phyloP scores from a whole-genome alignment of 805 yeast species.

The Kodamaea kakaduensis region DNA sequence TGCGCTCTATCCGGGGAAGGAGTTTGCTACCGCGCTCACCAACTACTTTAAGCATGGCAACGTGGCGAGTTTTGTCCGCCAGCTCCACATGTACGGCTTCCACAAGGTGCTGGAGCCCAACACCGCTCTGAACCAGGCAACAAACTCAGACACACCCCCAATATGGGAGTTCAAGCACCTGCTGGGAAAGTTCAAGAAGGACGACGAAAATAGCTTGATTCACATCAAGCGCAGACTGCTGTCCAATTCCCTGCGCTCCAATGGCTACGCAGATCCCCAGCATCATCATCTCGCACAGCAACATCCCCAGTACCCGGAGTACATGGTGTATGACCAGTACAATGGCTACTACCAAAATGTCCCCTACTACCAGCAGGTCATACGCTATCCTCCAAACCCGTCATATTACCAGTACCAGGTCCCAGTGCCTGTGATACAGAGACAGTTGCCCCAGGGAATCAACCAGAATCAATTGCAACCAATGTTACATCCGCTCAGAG shows the following conservation, averaged over 20 bases:
- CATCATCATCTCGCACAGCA: constrained; percentile 5
- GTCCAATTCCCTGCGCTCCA: constrained; percentile 24
- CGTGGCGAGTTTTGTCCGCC: constrained; percentile 89
- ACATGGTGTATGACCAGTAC: constrained; percentile 3
- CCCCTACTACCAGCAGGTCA: constrained; percentile 2
- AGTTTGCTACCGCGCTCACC: constrained; percentile 58
- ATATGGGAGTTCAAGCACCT: constrained; percentile 58
- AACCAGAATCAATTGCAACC: constrained; percentile 2
- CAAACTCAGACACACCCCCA: constrained; percentile 24
- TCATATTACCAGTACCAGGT: constrained; percentile 3
- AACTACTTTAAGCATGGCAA: constrained; percentile 90
- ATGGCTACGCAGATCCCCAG: constrained; percentile 10
- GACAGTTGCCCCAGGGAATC: background rate
- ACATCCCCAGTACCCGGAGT: constrained; percentile 6
- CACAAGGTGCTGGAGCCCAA: constrained; percentile 65
- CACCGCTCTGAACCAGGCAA: constrained; percentile 6
- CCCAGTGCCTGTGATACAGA: background rate
- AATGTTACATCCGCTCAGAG: background rate
- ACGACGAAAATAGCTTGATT: constrained; percentile 42
- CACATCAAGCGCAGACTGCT: constrained; percentile 48
- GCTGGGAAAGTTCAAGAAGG: constrained; percentile 46
- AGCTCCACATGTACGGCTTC: constrained; percentile 94
- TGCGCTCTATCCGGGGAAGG: constrained; percentile 61
- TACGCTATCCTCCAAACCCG: constrained; percentile 1
- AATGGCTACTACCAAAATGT: constrained; percentile 1